phyloP scores from a whole-genome alignment of 192 early-diverging fungal species.

The Coemansia sp. region DNA sequence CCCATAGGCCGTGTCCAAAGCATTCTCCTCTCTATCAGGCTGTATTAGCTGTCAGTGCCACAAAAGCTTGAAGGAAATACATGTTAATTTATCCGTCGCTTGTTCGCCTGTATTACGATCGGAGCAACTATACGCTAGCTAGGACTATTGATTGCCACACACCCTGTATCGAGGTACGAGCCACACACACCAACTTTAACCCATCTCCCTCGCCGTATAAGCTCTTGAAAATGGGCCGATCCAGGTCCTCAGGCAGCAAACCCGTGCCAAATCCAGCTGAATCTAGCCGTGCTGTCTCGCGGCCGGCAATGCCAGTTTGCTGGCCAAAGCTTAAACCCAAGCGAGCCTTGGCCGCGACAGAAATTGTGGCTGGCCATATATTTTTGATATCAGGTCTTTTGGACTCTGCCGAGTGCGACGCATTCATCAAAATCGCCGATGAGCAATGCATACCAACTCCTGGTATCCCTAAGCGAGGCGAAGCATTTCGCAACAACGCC shows the following conservation, averaged over 20 bases:
- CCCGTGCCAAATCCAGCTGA: background rate
- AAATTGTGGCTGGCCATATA: constrained; percentile 43
- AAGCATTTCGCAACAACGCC: constrained; percentile 62
- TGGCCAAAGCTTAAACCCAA: constrained; percentile 42
- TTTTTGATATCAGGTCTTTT: constrained; percentile 26
- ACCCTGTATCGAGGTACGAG: no score
- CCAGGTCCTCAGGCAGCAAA: constrained; percentile 5
- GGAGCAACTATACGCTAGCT: background rate
- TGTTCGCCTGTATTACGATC: background rate
- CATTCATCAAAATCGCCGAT: constrained; percentile 43
- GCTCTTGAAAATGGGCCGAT: constrained; percentile 18
- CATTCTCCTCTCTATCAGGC: background rate
- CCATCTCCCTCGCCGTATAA: background rate
- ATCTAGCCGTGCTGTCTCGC: background rate
- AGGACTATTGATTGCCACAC: background rate
- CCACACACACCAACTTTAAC: background rate
- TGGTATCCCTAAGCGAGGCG: constrained; percentile 52
- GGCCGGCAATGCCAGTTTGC: background rate
- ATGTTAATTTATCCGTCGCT: background rate
- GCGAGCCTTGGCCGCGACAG: constrained; percentile 17
- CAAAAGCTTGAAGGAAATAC: background rate
- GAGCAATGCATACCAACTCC: constrained; percentile 23
- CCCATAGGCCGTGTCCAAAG: background rate
- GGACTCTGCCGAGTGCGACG: constrained; percentile 34
- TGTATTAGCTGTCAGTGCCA: background rate